Evolutionary conservation across 2,329 filamentous ascomycete species (phyloP), one percentile per base, ranked within the genome.

Genomic region (Nectriaceae sp.): DNA sequence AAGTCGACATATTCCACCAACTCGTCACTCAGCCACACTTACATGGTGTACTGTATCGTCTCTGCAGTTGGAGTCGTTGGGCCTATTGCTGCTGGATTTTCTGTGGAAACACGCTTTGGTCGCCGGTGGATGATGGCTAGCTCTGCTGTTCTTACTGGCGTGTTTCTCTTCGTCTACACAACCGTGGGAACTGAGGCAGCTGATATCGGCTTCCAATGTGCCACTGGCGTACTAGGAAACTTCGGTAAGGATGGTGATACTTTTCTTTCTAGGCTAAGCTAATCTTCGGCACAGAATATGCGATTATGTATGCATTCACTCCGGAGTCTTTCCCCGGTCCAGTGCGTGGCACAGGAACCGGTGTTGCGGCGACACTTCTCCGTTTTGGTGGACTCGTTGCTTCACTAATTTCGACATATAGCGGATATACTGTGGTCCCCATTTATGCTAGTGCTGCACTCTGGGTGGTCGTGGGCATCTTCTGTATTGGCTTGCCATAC

Each of bases 281-380:
- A 5, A 39, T 39, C 8, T 8, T 21, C 16, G 11, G 11, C 11
- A 19, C 36, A 59, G 56, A 59, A 33, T 59, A 57, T 21, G 54
- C 56, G 15, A 46, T 56, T n/a, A 53, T 60, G 60, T 74, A 67
- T 46, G 70, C 69, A 0, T 75, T 70, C 55, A 82, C 78, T 0
- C 79, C 79, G 0, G 78, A 82, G 54, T 76, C 76, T 4, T 81
- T 82, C 65, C 78, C 78, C 0, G 76, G 74, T 3, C 75, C 77
- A 0, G 71, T 76, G 43, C 69, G 78, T 5, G 79, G 78, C 19
- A 79, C 78, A 0, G 79, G 77, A 5, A 77, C 75, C 2, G 77
- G 78, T 2, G 61, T 71, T 4, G 71, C 72, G 0, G 72, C 73
- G 1, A 70, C 70, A 2, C 53, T 71, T 8, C 61, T 70, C 11